Evolutionary conservation across 352 stramenopile genomes (phyloP).

Genomic region (Phytopythium cucurbitacearum): DNA sequence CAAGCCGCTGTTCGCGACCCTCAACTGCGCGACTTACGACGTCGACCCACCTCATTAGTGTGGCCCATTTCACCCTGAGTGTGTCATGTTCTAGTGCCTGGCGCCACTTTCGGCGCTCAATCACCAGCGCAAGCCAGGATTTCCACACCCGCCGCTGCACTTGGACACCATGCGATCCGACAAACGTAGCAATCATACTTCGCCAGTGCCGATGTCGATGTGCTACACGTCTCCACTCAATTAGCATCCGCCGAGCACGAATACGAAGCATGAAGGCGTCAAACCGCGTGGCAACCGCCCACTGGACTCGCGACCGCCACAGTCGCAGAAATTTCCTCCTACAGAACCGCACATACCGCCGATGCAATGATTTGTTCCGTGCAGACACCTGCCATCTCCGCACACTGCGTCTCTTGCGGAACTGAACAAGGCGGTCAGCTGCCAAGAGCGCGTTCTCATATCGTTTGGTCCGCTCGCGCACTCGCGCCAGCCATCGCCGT

Average conservation of each 20-base stretch:
- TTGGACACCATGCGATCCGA: slow-evolving; percentile 1
- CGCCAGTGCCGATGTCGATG: slow-evolving; percentile 19
- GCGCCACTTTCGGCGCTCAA: too few species aligned
- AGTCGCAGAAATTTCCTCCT: slow-evolving; percentile 26
- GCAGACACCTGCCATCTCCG: slow-evolving; percentile 20
- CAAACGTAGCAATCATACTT: slow-evolving; percentile 12
- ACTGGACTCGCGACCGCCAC: slow-evolving; percentile 27
- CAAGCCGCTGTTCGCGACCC: background rate
- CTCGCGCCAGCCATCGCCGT: background rate
- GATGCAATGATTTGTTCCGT: slow-evolving; percentile 1
- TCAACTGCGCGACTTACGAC: too few species aligned
- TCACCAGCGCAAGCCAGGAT: too few species aligned
- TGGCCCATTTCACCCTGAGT: too few species aligned
- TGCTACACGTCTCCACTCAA: slow-evolving; percentile 18
- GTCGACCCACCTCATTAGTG: too few species aligned
- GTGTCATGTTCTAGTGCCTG: too few species aligned
- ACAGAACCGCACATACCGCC: slow-evolving; percentile 24
- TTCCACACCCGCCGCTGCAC: slow-evolving; percentile 1
- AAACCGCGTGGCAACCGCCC: slow-evolving; percentile 32
- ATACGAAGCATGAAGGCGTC: slow-evolving; percentile 13
- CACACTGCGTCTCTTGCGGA: slow-evolving; percentile 9
- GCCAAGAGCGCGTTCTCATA: too few species aligned
- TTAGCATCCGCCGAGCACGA: slow-evolving; percentile 22
- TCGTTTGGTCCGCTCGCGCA: too few species aligned
- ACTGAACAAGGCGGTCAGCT: slow-evolving; percentile 6